Percentiles rank a stretch among this genome's conserved stretches.
These are phyloP conservation scores for Yarrowia porcina DNA, from an alignment of 805 yeast species.

Conservation along the genomic window DNA sequence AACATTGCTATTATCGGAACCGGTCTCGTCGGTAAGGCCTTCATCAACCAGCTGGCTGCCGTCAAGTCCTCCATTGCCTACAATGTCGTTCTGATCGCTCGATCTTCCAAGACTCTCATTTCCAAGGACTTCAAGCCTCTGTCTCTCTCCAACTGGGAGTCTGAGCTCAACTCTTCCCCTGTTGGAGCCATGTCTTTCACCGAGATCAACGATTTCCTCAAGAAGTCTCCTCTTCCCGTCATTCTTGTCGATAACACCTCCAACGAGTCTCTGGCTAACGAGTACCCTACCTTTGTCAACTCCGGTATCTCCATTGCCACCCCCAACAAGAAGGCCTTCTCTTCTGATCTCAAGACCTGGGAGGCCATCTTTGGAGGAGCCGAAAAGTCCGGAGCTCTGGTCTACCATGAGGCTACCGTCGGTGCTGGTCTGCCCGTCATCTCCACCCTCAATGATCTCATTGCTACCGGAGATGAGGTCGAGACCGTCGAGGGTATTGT, in stretches of 20 bases:
- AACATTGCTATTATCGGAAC: conserved; percentile 44
- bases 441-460: conserved; percentile 80
- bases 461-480: conserved; percentile 90
- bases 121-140: conserved; percentile 70
- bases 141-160: conserved; percentile 57
- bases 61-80: conserved; percentile 53
- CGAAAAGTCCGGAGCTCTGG: conserved; percentile 60
- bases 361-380: conserved; percentile 59
- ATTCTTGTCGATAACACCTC: conserved; percentile 95
- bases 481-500: conserved; percentile 92
- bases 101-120: conserved; percentile 65
- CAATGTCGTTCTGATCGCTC: conserved; percentile 78
- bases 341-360: conserved; percentile 74
- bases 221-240: conserved; percentile 66
- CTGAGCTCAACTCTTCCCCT: conserved; percentile 46
- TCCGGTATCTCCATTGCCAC: conserved; percentile 92
- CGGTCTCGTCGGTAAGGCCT: conserved; percentile 94
- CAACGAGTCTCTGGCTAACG: conserved; percentile 67
- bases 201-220: conserved; percentile 60
- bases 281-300: conserved; percentile 69
- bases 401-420: conserved; percentile 97
- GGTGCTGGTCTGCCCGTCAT: conserved; percentile 98
- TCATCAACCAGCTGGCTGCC: conserved; percentile 73
- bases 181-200: conserved; percentile 52
- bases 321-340: conserved; percentile 97